These are phyloP conservation scores for Staphylotrichum tortipilum DNA, from an alignment of 495 filamentous ascomycete species.

Conservation along the genomic window DNA sequence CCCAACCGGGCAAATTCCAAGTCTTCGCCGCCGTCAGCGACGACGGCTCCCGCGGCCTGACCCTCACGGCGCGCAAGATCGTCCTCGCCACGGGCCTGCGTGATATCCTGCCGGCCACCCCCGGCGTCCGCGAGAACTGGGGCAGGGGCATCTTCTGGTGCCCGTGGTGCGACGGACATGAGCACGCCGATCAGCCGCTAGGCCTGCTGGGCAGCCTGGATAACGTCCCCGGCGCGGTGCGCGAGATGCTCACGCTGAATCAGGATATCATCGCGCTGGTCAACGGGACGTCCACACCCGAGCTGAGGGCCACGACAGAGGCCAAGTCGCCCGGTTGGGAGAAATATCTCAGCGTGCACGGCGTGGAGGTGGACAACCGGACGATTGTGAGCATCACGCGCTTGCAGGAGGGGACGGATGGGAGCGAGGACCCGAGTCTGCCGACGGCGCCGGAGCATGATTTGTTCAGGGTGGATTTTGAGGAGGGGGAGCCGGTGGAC, in stretches of 20 bases:
- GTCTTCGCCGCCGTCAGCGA: slow-evolving; percentile 15
- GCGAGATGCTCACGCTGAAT: slow-evolving; percentile 44
- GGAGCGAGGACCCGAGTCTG: slow-evolving; percentile 29
- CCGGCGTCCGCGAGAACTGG: slow-evolving; percentile 43
- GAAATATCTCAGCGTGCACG: slow-evolving; percentile 38
- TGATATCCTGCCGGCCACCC: slow-evolving; percentile 46
- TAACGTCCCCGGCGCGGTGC: slow-evolving; percentile 34
- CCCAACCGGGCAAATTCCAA: slow-evolving; percentile 30
- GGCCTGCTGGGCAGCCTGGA: slow-evolving; percentile 40
- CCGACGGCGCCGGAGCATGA: slow-evolving; percentile 35
- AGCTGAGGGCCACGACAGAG: slow-evolving; percentile 29
- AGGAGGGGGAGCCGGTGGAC: slow-evolving; percentile 34
- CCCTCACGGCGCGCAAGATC: slow-evolving; percentile 41
- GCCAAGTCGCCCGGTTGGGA: slow-evolving; percentile 27
- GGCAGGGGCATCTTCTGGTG: slow-evolving; percentile 55
- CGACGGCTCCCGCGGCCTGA: background rate
- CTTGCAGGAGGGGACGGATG: slow-evolving; percentile 34
- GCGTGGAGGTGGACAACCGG: slow-evolving; percentile 46
- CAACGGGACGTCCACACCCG: slow-evolving; percentile 46
- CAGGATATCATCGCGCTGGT: slow-evolving; percentile 38
- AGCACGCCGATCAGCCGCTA: slow-evolving; percentile 48
- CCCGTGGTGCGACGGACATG: slow-evolving; percentile 54
- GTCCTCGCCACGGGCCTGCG: slow-evolving; percentile 48
- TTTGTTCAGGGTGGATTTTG: slow-evolving; percentile 47
- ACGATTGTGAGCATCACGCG: slow-evolving; percentile 42